A percentile compares a stretch with the other conserved stretches of the same genome.
Conservation (phyloP, 192 early-diverging fungal genomes). For the Linnemannia schmuckeri region DNA sequence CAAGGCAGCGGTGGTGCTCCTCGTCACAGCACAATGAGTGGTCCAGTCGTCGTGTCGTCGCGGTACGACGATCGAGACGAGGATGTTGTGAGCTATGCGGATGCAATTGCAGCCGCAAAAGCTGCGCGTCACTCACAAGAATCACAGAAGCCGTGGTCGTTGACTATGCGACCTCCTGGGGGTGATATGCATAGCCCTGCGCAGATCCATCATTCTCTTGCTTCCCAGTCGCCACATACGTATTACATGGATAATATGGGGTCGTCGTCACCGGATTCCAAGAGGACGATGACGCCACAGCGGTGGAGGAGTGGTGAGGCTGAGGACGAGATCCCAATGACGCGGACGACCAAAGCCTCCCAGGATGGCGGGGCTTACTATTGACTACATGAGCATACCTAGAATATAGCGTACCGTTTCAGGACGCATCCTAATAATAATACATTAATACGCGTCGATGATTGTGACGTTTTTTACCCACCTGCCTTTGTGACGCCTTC, state of each 20-base stretch:
- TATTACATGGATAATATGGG: slow-evolving; percentile 34
- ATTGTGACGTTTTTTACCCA: not conserved
- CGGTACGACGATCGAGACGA: not conserved
- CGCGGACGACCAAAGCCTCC: slow-evolving; percentile 15
- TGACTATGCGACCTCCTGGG: slow-evolving; percentile 33
- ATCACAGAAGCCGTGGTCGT: slow-evolving; percentile 32
- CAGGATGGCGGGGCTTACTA: not conserved
- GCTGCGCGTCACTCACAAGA: not conserved
- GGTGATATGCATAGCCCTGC: not conserved
- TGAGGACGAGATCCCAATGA: slow-evolving; percentile 54
- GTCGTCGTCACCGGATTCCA: slow-evolving; percentile 1
- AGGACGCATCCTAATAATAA: not conserved
- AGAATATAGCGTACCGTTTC: not conserved
- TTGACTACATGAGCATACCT: not conserved
- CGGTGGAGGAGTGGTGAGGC: slow-evolving; percentile 19
- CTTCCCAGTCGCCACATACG: no score
- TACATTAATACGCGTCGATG: not conserved
- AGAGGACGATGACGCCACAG: not conserved
- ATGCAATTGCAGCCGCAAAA: slow-evolving; percentile 27
- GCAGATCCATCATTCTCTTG: not conserved
- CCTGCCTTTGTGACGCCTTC: not conserved
- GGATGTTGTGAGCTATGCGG: slow-evolving; percentile 29
- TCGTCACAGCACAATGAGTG: not conserved
- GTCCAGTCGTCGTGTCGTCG: not conserved
- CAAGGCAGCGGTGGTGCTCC: not conserved